phyloP scores from a whole-genome alignment of 2,329 filamentous ascomycete species.

The Metarhizium guizhouense region DNA sequence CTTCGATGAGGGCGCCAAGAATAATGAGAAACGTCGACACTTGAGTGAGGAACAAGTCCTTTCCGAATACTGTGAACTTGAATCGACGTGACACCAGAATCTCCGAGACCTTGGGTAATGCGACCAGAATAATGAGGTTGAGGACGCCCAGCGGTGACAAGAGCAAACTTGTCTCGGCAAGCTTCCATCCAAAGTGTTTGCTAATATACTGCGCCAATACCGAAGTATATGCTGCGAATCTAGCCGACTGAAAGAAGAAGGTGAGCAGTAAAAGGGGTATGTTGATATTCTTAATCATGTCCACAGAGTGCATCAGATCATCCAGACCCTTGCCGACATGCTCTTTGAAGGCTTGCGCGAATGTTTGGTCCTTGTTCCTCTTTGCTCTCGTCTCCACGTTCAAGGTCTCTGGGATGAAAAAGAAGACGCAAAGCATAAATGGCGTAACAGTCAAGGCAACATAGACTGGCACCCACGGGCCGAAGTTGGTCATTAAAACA shows the following conservation, averaged over 20 bases:
- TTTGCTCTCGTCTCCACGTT: slow-evolving; percentile 6
- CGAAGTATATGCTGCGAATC: slow-evolving; percentile 24
- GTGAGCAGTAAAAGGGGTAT: slow-evolving; percentile 28
- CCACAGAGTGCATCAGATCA: slow-evolving; percentile 23
- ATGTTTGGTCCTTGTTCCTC: not conserved
- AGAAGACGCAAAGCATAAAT: slow-evolving; percentile 20
- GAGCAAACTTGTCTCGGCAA: slow-evolving; percentile 31
- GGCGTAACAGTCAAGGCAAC: slow-evolving; percentile 23
- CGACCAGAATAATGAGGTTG: slow-evolving; percentile 26
- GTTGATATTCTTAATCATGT: slow-evolving; percentile 25
- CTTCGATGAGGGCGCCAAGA: slow-evolving; percentile 7
- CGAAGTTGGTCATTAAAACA: slow-evolving; percentile 26
- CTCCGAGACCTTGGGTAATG: slow-evolving; percentile 25
- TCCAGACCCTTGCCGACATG: slow-evolving; percentile 19
- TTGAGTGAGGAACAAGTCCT: slow-evolving; percentile 27
- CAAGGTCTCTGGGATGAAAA: slow-evolving; percentile 33
- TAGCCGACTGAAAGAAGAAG: slow-evolving; percentile 28
- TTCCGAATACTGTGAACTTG: slow-evolving; percentile 23
- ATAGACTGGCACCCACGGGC: slow-evolving; percentile 32
- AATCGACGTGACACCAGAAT: slow-evolving; percentile 23
- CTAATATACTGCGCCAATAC: slow-evolving; percentile 33
- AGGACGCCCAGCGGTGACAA: slow-evolving; percentile 31
- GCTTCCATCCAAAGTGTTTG: slow-evolving; percentile 34
- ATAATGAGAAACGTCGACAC: slow-evolving; percentile 23
- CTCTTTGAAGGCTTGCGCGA: slow-evolving; percentile 25